Conservation (phyloP, 2,329 filamentous ascomycete genomes). For the Cryphonectria naterciae region DNA sequence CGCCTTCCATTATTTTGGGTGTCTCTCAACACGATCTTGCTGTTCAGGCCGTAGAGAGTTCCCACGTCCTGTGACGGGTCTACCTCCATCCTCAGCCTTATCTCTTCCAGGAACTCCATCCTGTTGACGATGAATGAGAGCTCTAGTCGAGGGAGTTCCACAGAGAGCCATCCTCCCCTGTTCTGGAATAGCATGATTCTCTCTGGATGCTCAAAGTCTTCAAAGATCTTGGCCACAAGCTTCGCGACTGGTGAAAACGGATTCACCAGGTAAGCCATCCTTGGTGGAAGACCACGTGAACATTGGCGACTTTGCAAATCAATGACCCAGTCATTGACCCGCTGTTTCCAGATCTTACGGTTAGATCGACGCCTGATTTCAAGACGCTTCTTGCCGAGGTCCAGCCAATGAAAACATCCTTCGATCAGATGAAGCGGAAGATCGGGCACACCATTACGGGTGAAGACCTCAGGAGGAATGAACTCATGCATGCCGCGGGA, state of each 20-base stretch:
- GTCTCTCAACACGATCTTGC: constrained; percentile 61
- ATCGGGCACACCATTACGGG: constrained; percentile 41
- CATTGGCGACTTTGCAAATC: constrained; percentile 34
- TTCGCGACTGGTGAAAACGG: constrained; percentile 48
- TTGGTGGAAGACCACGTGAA: constrained; percentile 17
- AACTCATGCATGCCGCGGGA: constrained; percentile 38
- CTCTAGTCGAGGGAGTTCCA: constrained; percentile 58
- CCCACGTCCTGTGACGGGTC: constrained; percentile 63
- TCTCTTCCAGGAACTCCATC: constrained; percentile 47
- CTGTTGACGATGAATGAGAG: constrained; percentile 57
- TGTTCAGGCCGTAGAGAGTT: constrained; percentile 61
- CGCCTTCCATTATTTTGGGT: constrained; percentile 43
- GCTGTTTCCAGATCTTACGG: constrained; percentile 35
- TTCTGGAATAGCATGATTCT: constrained; percentile 54
- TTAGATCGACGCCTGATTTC: constrained; percentile 54
- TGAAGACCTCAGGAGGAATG: constrained; percentile 41
- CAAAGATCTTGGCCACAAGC: constrained; percentile 49
- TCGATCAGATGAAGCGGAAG: constrained; percentile 55
- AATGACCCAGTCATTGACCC: constrained; percentile 40
- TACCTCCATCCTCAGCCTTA: constrained; percentile 55
- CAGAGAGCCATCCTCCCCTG: constrained; percentile 35
- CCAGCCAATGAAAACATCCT: constrained; percentile 63
- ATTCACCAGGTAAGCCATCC: constrained; percentile 47
- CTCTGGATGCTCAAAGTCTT: constrained; percentile 49
- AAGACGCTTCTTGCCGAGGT: constrained; percentile 46